A percentile compares a stretch with the other conserved stretches of the same genome.
Conservation (phyloP, 2,329 filamentous ascomycete genomes). For the Exophiala viscosa region DNA sequence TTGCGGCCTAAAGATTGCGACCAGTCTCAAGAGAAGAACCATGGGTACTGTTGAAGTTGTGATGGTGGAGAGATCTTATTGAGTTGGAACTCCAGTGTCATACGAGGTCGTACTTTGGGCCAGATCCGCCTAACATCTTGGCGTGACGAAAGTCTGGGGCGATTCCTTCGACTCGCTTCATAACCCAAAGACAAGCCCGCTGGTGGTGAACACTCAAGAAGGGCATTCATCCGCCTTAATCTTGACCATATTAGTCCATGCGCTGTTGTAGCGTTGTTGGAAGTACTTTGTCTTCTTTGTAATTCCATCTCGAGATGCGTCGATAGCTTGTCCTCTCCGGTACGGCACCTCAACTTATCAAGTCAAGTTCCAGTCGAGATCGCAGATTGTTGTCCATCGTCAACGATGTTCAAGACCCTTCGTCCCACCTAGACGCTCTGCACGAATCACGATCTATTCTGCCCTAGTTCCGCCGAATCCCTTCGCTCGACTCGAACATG, state of each 20-base stretch:
- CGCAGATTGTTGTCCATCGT: constrained; percentile 6
- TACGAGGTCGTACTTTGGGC: not conserved
- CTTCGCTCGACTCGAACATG: constrained; percentile 32
- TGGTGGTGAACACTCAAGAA: not conserved
- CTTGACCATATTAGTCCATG: not conserved
- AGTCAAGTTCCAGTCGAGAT: constrained; percentile 4
- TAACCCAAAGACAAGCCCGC: not conserved
- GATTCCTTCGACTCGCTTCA: constrained; percentile 1
- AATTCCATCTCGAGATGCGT: constrained; percentile 2
- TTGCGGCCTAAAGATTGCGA: too few species aligned
- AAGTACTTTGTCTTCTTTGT: not conserved
- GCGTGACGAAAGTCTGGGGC: constrained; percentile 13
- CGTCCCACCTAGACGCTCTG: not conserved
- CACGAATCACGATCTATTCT: not conserved
- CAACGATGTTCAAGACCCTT: constrained; percentile 15
- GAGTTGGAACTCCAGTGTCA: too few species aligned
- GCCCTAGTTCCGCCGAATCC: not conserved
- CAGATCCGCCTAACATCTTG: not conserved
- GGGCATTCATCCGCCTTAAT: not conserved
- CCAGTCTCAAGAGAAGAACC: too few species aligned
- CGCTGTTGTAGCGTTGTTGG: not conserved
- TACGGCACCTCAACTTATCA: constrained; percentile 12
- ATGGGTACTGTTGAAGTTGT: too few species aligned
- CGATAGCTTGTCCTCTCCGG: not conserved
- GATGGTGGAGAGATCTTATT: too few species aligned